These are phyloP conservation scores for Tylopilus orsonianus DNA, from an alignment of 1,284 basidiomycete genomes.

Conservation along the genomic window DNA sequence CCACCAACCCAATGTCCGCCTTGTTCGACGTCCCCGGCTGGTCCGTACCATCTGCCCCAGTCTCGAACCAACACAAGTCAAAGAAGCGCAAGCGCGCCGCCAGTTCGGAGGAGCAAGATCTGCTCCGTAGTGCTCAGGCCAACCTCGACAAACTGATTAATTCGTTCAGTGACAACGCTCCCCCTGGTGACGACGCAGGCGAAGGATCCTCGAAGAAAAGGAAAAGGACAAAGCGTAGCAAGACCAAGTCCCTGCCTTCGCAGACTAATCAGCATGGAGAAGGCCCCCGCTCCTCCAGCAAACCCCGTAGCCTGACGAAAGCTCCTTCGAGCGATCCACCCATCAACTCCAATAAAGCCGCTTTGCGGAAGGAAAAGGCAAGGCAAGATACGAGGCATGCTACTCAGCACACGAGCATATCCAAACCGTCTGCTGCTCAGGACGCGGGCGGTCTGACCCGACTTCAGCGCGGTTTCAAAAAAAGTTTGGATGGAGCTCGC, in stretches of 20 bases:
- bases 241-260: conserved; percentile 20
- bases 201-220: conserved; percentile 30
- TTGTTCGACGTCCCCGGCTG: conserved; percentile 76
- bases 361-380: conserved; percentile 14
- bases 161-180: conserved; percentile 44
- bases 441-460: conserved; percentile 51
- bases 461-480: conserved; percentile 74
- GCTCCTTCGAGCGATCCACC: not conserved
- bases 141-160: conserved; percentile 81
- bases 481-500: conserved; percentile 78
- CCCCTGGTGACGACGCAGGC: conserved; percentile 11
- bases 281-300: conserved; percentile 1
- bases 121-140: conserved; percentile 49
- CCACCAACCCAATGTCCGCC: conserved; percentile 36
- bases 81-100: conserved; percentile 71
- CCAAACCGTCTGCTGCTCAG: conserved; percentile 7
- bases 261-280: conserved; percentile 8
- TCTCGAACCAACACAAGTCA: conserved; percentile 36
- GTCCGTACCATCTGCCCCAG: conserved; percentile 51
- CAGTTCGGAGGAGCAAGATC: conserved; percentile 40
- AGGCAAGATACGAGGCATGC: conserved; percentile 15
- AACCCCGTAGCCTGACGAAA: conserved; percentile 4
- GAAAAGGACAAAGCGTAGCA: conserved; percentile 30
- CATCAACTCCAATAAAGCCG: not conserved
- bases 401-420: conserved; percentile 6